These are phyloP conservation scores for Xylaria sp. DNA, from an alignment of 495 filamentous ascomycete species.

Conservation along the genomic window DNA sequence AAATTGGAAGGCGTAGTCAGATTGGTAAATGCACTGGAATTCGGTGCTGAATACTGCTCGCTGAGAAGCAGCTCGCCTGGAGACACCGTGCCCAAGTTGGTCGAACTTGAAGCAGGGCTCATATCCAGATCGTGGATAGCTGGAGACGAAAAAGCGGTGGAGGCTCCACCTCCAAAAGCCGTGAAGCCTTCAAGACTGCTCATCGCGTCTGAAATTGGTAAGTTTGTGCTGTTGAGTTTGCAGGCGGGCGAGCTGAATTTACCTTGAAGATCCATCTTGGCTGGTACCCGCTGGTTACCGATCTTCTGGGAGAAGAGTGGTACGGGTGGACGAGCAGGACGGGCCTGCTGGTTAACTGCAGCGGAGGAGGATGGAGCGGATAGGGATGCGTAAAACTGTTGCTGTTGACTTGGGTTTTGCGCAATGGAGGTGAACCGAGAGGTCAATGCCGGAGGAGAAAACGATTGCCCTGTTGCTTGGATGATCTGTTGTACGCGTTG, in stretches of 20 bases:
- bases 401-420: slow-evolving; percentile 45
- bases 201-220: slow-evolving; percentile 55
- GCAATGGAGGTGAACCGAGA: slow-evolving; percentile 60
- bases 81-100: slow-evolving; percentile 76
- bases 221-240: slow-evolving; percentile 43
- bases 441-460: slow-evolving; percentile 62
- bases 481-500: slow-evolving; percentile 66
- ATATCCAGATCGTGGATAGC: slow-evolving; percentile 53
- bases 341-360: slow-evolving; percentile 55
- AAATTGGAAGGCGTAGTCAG: slow-evolving; percentile 82
- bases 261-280: slow-evolving; percentile 59
- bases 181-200: slow-evolving; percentile 57
- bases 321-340: slow-evolving; percentile 56
- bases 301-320: slow-evolving; percentile 60
- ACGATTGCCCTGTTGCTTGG: slow-evolving; percentile 63
- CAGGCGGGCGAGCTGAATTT: slow-evolving; percentile 30
- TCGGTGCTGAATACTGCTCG: slow-evolving; percentile 76
- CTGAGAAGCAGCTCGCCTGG: slow-evolving; percentile 79
- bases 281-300: slow-evolving; percentile 48
- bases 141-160: slow-evolving; percentile 59
- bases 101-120: slow-evolving; percentile 49
- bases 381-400: slow-evolving; percentile 60
- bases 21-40: slow-evolving; percentile 82
- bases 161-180: slow-evolving; percentile 58
- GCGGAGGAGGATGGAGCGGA: slow-evolving; percentile 56